Evolutionary conservation across 345 rosid genomes (phyloP).

Genomic region (Erucastrum elatum): DNA sequence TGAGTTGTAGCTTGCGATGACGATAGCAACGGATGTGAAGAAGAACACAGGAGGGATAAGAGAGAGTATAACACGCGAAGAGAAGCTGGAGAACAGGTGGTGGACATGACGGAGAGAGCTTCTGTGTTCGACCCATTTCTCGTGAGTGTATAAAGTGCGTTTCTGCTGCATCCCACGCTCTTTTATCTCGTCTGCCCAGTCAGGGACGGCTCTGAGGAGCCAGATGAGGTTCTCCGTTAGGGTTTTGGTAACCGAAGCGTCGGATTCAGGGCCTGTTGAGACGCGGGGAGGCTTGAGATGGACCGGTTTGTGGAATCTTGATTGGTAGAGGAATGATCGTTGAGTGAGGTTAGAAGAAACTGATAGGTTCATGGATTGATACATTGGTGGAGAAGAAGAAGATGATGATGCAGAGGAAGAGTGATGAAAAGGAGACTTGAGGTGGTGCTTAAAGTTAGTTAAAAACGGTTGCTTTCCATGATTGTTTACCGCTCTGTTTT

Average conservation of each 20-base stretch:
- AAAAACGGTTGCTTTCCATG: conserved; percentile 19
- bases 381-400: conserved; percentile 41
- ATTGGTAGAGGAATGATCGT: conserved; percentile 31
- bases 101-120: conserved; percentile 84
- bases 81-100: conserved; percentile 65
- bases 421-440: conserved; percentile 15
- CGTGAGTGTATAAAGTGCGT: conserved; percentile 70
- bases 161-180: conserved; percentile 81
- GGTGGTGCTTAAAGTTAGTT: not conserved
- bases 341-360: conserved; percentile 29
- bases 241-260: not conserved
- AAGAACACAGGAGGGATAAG: conserved; percentile 75
- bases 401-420: conserved; percentile 18
- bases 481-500: not conserved
- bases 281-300: conserved; percentile 36
- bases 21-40: conserved; percentile 62
- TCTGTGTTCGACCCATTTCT: conserved; percentile 76
- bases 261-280: conserved; percentile 27
- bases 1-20: conserved; percentile 63
- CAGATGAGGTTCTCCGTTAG: conserved; percentile 14
- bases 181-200: conserved; percentile 79
- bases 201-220: conserved; percentile 63
- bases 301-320: conserved; percentile 25
- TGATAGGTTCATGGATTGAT: conserved; percentile 45
- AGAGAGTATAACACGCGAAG: conserved; percentile 82